Conservation (phyloP, 73 alveolate genomes). For the Uronychia setigera region DNA sequence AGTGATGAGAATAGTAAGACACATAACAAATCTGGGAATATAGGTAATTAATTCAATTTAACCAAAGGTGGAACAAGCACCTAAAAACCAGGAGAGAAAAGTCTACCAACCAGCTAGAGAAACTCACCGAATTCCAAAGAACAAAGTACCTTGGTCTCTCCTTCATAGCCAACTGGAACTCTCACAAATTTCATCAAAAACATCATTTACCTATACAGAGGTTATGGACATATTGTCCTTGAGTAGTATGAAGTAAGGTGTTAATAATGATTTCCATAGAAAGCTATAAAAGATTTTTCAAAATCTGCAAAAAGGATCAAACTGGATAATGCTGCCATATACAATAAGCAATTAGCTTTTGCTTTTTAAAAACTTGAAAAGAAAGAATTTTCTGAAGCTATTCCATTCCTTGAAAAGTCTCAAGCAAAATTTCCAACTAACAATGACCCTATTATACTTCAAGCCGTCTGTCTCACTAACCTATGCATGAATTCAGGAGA, state of each 20-base stretch:
- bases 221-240: constrained; percentile 34
- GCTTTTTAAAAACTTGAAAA: constrained; percentile 29
- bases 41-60: background rate
- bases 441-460: constrained; percentile 44
- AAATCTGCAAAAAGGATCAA: constrained; percentile 25
- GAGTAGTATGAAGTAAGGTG: constrained; percentile 29
- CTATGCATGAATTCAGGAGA: constrained; percentile 23
- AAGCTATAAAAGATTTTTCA: constrained; percentile 33
- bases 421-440: constrained; percentile 38
- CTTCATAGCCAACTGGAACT: background rate
- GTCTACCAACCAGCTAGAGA: constrained; percentile 8
- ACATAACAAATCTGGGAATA: background rate
- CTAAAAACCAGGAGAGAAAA: no score
- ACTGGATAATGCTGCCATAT: constrained; percentile 37
- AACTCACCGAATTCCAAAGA: background rate
- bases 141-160: no score
- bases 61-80: background rate
- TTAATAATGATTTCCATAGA: constrained; percentile 16
- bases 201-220: constrained; percentile 33
- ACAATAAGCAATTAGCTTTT: constrained; percentile 29
- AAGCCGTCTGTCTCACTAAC: constrained; percentile 24
- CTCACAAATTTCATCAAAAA: background rate
- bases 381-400: constrained; percentile 38
- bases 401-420: constrained; percentile 8
- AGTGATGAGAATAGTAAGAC: constrained; percentile 19